Evolutionary conservation across 495 filamentous ascomycete genomes (phyloP).

Genomic region (Patellaria atrata): DNA sequence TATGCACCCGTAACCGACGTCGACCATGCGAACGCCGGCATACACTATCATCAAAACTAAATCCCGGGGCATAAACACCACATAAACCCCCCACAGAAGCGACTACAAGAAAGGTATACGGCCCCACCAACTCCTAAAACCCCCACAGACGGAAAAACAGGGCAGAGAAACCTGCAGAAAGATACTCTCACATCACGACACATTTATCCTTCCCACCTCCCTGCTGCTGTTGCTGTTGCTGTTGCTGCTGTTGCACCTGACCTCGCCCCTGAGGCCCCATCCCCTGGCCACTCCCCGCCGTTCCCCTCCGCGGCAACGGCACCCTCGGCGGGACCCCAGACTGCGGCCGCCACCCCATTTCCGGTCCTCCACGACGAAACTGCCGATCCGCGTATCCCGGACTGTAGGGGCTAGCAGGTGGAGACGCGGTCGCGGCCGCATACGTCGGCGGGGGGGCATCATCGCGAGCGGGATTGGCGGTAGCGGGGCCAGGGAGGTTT

Average conservation of each 20-base stretch:
- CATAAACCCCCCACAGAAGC: too few species aligned
- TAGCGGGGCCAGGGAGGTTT: constrained; percentile 10
- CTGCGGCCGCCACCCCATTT: not conserved
- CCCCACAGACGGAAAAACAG: too few species aligned
- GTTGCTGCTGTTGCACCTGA: too few species aligned
- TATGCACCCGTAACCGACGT: too few species aligned
- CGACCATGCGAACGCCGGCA: too few species aligned
- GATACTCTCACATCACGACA: constrained; percentile 30
- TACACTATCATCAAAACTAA: too few species aligned
- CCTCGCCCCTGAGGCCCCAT: constrained; percentile 6
- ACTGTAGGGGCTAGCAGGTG: constrained; percentile 39
- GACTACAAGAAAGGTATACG: too few species aligned
- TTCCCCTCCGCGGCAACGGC: constrained; percentile 4
- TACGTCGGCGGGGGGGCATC: constrained; percentile 65
- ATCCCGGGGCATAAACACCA: too few species aligned
- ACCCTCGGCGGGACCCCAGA: constrained; percentile 1
- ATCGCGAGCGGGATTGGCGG: constrained; percentile 27
- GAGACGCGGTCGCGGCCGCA: constrained; percentile 50
- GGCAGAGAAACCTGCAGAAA: too few species aligned
- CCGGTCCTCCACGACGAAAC: not conserved
- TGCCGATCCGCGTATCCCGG: constrained; percentile 6
- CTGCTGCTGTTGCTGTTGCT: too few species aligned
- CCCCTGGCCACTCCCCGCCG: constrained; percentile 11
- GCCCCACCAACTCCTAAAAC: too few species aligned
- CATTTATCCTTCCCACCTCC: constrained; percentile 25